Evolutionary conservation across 805 yeast species (phyloP).

Genomic region (Martiniozyma abietophila): DNA sequence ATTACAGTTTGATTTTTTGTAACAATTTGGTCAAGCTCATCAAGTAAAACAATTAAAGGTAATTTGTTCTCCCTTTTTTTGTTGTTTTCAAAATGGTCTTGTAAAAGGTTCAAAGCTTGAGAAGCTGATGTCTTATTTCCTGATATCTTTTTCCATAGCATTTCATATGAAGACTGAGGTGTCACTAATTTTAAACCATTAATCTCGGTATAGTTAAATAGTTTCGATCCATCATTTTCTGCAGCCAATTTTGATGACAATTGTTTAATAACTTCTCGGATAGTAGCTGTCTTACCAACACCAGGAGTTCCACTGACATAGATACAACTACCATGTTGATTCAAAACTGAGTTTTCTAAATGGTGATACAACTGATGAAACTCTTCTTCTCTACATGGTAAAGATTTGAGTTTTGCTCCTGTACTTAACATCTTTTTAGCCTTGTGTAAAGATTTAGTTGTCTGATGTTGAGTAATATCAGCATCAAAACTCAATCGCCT

Average conservation of each 20-base stretch:
- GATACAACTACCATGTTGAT: constrained; percentile 70
- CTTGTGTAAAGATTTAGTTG: constrained; percentile 22
- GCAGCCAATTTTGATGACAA: constrained; percentile 29
- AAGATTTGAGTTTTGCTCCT: constrained; percentile 32
- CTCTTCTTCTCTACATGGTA: constrained; percentile 86
- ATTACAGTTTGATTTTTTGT: constrained; percentile 74
- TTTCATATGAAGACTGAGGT: constrained; percentile 76
- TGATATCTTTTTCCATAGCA: constrained; percentile 68
- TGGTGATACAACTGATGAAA: constrained; percentile 60
- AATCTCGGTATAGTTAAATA: constrained; percentile 72
- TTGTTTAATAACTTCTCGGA: constrained; percentile 74
- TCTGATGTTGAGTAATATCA: constrained; percentile 12
- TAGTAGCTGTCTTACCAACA: constrained; percentile 92
- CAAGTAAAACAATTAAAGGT: constrained; percentile 72
- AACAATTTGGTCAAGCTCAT: constrained; percentile 89
- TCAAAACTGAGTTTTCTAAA: constrained; percentile 61
- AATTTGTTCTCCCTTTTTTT: constrained; percentile 23
- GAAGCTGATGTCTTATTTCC: constrained; percentile 50
- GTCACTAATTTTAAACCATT: constrained; percentile 81
- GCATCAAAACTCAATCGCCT: constrained; percentile 6
- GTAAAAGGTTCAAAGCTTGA: constrained; percentile 59
- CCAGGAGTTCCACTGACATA: constrained; percentile 98
- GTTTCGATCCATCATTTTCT: constrained; percentile 16
- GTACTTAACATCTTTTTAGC: constrained; percentile 34
- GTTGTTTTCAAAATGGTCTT: constrained; percentile 47